Percentiles rank a stretch among this genome's conserved stretches.
phyloP scores from a whole-genome alignment of 208 protist species.

The Leptomonas pyrrhocoris region DNA sequence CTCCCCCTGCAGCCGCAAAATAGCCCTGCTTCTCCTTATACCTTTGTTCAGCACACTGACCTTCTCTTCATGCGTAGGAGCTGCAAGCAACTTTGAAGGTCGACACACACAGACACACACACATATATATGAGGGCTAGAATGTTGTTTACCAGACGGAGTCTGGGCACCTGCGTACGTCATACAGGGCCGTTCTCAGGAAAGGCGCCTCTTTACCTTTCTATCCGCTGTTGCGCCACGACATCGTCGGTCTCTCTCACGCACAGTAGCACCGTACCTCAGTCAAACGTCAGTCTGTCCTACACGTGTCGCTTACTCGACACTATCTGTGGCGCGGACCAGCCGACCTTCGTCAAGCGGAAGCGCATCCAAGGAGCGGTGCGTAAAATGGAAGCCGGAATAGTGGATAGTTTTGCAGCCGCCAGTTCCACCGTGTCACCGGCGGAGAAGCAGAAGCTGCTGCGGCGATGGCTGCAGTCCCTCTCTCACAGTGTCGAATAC shows the following conservation, averaged over 20 bases:
- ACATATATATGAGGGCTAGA: no score
- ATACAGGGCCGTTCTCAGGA: no score
- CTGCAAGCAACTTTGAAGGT: no score
- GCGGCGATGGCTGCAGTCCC: conserved; percentile 20
- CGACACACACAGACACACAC: no score
- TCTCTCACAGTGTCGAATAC: conserved; percentile 16
- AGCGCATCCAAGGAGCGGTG: conserved; percentile 55
- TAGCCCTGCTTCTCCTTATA: no score
- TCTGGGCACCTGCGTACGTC: conserved; percentile 1
- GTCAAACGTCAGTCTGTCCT: conserved; percentile 2
- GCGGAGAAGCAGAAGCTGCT: conserved; percentile 13
- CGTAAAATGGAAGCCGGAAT: conserved; percentile 52
- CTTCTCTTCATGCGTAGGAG: no score
- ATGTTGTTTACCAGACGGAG: conserved; percentile 9
- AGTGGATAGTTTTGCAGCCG: conserved; percentile 51
- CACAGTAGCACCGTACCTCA: neutral
- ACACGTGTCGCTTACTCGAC: conserved; percentile 31
- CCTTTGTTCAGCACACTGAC: no score
- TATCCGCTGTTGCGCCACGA: conserved; percentile 2
- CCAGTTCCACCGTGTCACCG: neutral
- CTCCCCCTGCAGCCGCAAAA: no score
- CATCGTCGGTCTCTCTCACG: neutral
- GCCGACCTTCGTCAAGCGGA: conserved; percentile 26
- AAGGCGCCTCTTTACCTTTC: neutral
- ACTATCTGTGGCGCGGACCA: conserved; percentile 16